phyloP scores from a whole-genome alignment of 495 filamentous ascomycete genomes.

The Podospora anserina region DNA sequence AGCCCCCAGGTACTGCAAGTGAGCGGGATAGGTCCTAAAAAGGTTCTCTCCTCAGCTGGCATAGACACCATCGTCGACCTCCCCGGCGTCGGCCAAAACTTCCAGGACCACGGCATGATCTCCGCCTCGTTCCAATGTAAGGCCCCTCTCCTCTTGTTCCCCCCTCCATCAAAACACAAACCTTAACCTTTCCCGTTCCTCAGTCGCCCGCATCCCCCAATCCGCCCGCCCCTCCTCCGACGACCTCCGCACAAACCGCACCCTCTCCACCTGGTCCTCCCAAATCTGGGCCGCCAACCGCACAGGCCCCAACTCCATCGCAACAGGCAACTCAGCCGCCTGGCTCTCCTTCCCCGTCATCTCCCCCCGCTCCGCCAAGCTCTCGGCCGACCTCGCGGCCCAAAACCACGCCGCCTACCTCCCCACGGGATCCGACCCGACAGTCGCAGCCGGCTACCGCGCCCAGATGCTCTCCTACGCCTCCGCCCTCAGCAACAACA shows the following conservation, averaged over 20 bases:
- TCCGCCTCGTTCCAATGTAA: slow-evolving; percentile 32
- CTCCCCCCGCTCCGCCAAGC: slow-evolving; percentile 32
- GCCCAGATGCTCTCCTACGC: slow-evolving; percentile 47
- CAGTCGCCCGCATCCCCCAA: slow-evolving; percentile 35
- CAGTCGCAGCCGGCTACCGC: slow-evolving; percentile 44
- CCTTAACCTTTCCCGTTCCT: not conserved
- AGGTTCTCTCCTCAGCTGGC: slow-evolving; percentile 38
- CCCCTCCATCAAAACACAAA: not conserved
- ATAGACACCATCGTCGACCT: slow-evolving; percentile 48
- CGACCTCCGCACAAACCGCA: slow-evolving; percentile 39
- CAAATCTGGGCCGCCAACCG: slow-evolving; percentile 36
- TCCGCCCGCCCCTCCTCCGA: slow-evolving; percentile 28
- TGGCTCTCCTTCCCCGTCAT: slow-evolving; percentile 48
- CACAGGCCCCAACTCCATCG: slow-evolving; percentile 45
- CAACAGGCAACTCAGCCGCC: slow-evolving; percentile 42
- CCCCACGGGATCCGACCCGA: slow-evolving; percentile 34
- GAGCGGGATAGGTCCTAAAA: slow-evolving; percentile 51
- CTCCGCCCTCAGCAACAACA: slow-evolving; percentile 33
- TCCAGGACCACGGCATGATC: slow-evolving; percentile 54
- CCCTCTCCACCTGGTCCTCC: slow-evolving; percentile 38
- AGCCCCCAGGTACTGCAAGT: slow-evolving; percentile 57
- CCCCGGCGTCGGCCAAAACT: slow-evolving; percentile 56
- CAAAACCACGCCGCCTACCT: slow-evolving; percentile 41
- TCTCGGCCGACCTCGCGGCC: slow-evolving; percentile 33
- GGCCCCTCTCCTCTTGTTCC: slow-evolving; percentile 6